Evolutionary conservation across 192 early-diverging fungal species (phyloP), one percentile per base, ranked within the genome.

Genomic region (Podila minutissima): DNA sequence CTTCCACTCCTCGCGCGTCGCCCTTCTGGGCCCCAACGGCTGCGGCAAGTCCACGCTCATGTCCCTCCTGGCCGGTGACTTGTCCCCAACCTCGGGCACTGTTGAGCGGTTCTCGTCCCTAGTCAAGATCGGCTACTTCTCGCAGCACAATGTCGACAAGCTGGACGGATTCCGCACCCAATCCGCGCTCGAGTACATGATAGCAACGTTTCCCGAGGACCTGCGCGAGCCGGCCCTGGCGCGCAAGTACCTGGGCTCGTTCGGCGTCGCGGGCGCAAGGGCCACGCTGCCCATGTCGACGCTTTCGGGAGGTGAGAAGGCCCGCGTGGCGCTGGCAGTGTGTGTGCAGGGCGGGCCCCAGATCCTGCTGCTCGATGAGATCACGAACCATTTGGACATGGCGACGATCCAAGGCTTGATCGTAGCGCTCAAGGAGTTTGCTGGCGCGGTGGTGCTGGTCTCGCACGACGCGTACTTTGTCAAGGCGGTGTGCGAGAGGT

Each of bases 311-410:
- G 97, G 97, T 33, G 94, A 98, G 83, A 83, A 88, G 46, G 91
- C 90, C 26, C 83, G 96, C 12, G 89, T 98, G 46, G 93, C 92
- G 0, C 85, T 96, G 74, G 93, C 93, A 3, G 74, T 90, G 11
- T 88, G 92, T 75, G 83, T 92, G 53, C 86, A 87, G 35, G 85
- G 86, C 26, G 77, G 83, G 62, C 92, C 92, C 33, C 92, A 95
- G 65, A 67, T 95, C 53, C 75, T 94, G n/a, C 67, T 94, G 51
- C 83, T 95, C 9, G 94, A 95, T 75, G 94, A 95, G 70, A 92
- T 93, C 65, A 96, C 95, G 10, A 97, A 95, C 71, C 96, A 94
- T 69, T 83, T 97, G 32, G 96, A 97, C 84, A 94, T 96, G 86
- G 87, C 90, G 38, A 94, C 95, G 2, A 93, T 95, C 61, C 88